Conservation (phyloP, 1,284 basidiomycete genomes). For the Trichosporon sp. region DNA sequence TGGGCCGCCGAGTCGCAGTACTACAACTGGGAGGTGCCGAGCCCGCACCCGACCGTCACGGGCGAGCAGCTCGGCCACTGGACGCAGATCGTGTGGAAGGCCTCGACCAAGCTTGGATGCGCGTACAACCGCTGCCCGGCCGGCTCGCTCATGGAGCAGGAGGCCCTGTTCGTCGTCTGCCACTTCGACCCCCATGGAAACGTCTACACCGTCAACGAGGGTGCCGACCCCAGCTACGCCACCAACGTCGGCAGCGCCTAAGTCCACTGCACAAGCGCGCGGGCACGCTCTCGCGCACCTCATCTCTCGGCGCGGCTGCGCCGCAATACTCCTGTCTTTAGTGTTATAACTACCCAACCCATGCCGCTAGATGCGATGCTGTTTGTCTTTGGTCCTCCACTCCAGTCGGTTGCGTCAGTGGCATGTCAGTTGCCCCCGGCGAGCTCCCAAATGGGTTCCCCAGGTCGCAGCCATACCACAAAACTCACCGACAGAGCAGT, state of each 20-base stretch:
- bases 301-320: background rate
- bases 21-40: conserved; percentile 31
- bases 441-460: background rate
- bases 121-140: conserved; percentile 27
- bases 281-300: background rate
- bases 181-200: conserved; percentile 33
- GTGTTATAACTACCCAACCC: background rate
- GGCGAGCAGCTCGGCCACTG: conserved; percentile 32
- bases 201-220: conserved; percentile 14
- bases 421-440: background rate
- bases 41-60: background rate
- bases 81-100: conserved; percentile 47
- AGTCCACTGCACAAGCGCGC: background rate
- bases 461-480: background rate
- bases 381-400: background rate
- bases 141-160: conserved; percentile 23
- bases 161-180: conserved; percentile 22
- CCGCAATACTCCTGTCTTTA: background rate
- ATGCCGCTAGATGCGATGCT: background rate
- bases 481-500: background rate
- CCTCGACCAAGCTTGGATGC: conserved; percentile 39
- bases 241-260: conserved; percentile 23
- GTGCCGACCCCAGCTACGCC: conserved; percentile 11
- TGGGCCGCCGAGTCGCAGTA: conserved; percentile 38
- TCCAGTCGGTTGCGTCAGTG: background rate